phyloP scores from a whole-genome alignment of 2,329 filamentous ascomycete species.

The Drechslerella coelobrocha region DNA sequence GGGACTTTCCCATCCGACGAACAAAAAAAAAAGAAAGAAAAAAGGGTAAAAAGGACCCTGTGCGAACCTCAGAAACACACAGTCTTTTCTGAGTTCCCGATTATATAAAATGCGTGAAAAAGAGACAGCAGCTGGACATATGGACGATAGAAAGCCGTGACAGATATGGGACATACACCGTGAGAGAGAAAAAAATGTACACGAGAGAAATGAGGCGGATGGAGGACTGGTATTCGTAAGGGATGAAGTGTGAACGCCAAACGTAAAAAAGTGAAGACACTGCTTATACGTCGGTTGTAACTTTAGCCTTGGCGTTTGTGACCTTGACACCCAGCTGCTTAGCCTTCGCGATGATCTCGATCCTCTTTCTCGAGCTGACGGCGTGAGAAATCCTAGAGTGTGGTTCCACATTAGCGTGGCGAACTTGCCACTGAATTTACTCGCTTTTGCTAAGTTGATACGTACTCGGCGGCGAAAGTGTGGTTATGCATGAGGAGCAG shows the following conservation, averaged over 20 bases:
- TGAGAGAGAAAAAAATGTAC: conserved; percentile 50
- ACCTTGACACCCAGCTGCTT: conserved; percentile 99
- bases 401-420: conserved; percentile 57
- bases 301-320: conserved; percentile 98
- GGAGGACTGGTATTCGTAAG: conserved; percentile 30
- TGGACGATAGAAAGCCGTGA: conserved; percentile 38
- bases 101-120: conserved; percentile 49
- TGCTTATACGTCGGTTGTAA: conserved; percentile 86
- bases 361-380: conserved; percentile 97
- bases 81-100: conserved; percentile 34
- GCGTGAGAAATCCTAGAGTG: conserved; percentile 97
- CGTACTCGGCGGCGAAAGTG: conserved; percentile 98
- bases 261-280: conserved; percentile 7
- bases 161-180: conserved; percentile 30
- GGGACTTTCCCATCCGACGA: conserved; percentile 44
- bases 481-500: conserved; percentile 99
- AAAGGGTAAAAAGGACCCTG: conserved; percentile 33
- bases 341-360: conserved; percentile 95
- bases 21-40: conserved; percentile 41
- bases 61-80: conserved; percentile 1
- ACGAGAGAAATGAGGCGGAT: conserved; percentile 21
- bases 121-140: conserved; percentile 37
- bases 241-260: neutral
- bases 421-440: conserved; percentile 32
- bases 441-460: conserved; percentile 54